A percentile compares a stretch with the other conserved stretches of the same genome.
phyloP scores from a whole-genome alignment of 1,284 basidiomycete species.

The Tylopilus sp. region DNA sequence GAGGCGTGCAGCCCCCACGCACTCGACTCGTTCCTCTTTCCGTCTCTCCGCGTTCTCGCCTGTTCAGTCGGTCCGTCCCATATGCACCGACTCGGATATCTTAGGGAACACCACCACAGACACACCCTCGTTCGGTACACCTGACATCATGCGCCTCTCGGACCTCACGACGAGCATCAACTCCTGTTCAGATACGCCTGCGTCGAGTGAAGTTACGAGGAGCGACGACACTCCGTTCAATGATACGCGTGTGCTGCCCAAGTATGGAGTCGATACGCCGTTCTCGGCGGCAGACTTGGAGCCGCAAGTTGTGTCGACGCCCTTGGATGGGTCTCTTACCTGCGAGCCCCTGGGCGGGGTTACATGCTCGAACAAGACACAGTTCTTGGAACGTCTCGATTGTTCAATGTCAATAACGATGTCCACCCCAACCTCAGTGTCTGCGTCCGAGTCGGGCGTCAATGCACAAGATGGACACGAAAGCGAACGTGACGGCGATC shows the following conservation, averaged over 20 bases:
- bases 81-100: not conserved
- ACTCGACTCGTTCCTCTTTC: slow-evolving; percentile 19
- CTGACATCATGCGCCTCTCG: slow-evolving; percentile 18
- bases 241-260: slow-evolving; percentile 15
- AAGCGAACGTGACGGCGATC: not conserved
- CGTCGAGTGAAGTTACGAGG: slow-evolving; percentile 8
- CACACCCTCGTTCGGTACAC: slow-evolving; percentile 12
- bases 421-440: slow-evolving; percentile 9
- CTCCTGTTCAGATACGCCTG: slow-evolving; percentile 15
- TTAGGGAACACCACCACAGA: slow-evolving; percentile 2
- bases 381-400: slow-evolving; percentile 26
- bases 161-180: slow-evolving; percentile 12
- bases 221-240: slow-evolving; percentile 24
- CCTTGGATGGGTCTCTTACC: slow-evolving; percentile 6
- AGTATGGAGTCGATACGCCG: slow-evolving; percentile 15
- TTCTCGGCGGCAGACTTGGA: slow-evolving; percentile 14
- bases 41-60: slow-evolving; percentile 26
- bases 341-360: not conserved
- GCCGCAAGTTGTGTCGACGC: slow-evolving; percentile 15
- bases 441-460: slow-evolving; percentile 10
- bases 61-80: slow-evolving; percentile 1
- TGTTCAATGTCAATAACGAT: slow-evolving; percentile 13
- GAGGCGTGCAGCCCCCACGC: slow-evolving; percentile 11
- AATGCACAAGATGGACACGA: not conserved
- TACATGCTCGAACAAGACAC: slow-evolving; percentile 4